Evolutionary conservation across 352 stramenopile genomes (phyloP).

Genomic region (Globisporangium spiculum): DNA sequence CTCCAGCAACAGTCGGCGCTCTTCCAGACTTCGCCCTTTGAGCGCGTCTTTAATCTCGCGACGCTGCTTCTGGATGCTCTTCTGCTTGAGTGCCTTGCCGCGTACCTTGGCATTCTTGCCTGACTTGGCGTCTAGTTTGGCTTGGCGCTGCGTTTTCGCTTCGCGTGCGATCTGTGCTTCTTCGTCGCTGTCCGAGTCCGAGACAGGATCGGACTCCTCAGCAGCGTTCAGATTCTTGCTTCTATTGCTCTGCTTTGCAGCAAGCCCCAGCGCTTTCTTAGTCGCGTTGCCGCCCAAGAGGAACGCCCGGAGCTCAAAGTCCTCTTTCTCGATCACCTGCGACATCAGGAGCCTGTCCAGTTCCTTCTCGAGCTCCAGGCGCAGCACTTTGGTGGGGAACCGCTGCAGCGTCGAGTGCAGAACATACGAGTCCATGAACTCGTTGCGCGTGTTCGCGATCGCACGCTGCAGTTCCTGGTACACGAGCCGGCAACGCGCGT

Average conservation of each 20-base stretch:
- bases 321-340: constrained; percentile 79
- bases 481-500: constrained; percentile 83
- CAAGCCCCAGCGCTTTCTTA: constrained; percentile 6
- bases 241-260: background rate
- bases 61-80: constrained; percentile 68
- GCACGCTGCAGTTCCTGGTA: constrained; percentile 89
- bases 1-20: constrained; percentile 56
- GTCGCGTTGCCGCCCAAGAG: constrained; percentile 25
- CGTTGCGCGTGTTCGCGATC: constrained; percentile 74
- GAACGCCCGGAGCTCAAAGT: constrained; percentile 53
- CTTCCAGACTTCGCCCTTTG: constrained; percentile 55
- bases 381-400: constrained; percentile 87
- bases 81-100: constrained; percentile 50
- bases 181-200: constrained; percentile 70
- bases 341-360: constrained; percentile 87
- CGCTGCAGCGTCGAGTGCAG: constrained; percentile 89
- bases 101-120: constrained; percentile 37
- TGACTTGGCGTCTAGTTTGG: constrained; percentile 30
- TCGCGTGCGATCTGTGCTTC: constrained; percentile 65
- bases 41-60: constrained; percentile 73
- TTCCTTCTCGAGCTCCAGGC: constrained; percentile 89
- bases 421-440: constrained; percentile 89
- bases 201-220: constrained; percentile 30
- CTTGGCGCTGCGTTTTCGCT: constrained; percentile 28
- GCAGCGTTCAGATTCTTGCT: background rate